Evolutionary conservation across 2,329 filamentous ascomycete genomes (phyloP).

Genomic region (Neonectria hederae): DNA sequence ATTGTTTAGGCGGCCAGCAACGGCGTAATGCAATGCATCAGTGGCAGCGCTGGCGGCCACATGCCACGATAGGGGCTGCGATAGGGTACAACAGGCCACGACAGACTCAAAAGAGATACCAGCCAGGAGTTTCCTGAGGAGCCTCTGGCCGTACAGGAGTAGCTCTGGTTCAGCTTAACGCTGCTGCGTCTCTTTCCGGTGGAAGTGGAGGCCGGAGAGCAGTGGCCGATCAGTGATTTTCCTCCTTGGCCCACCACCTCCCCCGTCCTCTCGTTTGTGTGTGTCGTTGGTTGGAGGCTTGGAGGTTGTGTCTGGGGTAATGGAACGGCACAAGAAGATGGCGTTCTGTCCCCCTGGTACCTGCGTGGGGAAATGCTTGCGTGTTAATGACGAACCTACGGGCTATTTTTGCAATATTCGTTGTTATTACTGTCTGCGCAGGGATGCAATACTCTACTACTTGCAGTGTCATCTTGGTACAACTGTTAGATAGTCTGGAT

Average conservation of each 20-base stretch:
- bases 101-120: not conserved
- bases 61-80: not conserved
- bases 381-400: not conserved
- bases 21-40: constrained; percentile 18
- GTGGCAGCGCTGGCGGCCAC: constrained; percentile 1
- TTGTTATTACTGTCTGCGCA: too few species aligned
- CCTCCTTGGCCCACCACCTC: not conserved
- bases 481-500: too few species aligned
- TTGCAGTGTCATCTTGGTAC: not conserved
- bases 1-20: constrained; percentile 4
- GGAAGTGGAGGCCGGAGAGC: constrained; percentile 6
- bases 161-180: not conserved
- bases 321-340: constrained; percentile 15
- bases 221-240: not conserved
- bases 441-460: too few species aligned
- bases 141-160: not conserved
- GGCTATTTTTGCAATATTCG: too few species aligned
- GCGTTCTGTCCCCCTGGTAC: constrained; percentile 16
- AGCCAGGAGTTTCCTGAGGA: too few species aligned
- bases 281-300: constrained; percentile 22
- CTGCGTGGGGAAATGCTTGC: constrained; percentile 15
- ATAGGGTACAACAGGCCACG: constrained; percentile 4
- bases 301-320: constrained; percentile 20
- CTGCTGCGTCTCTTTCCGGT: not conserved
- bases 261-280: constrained; percentile 4